phyloP scores from a whole-genome alignment of 1,284 basidiomycete species.

The Cryptococcus sp. region DNA sequence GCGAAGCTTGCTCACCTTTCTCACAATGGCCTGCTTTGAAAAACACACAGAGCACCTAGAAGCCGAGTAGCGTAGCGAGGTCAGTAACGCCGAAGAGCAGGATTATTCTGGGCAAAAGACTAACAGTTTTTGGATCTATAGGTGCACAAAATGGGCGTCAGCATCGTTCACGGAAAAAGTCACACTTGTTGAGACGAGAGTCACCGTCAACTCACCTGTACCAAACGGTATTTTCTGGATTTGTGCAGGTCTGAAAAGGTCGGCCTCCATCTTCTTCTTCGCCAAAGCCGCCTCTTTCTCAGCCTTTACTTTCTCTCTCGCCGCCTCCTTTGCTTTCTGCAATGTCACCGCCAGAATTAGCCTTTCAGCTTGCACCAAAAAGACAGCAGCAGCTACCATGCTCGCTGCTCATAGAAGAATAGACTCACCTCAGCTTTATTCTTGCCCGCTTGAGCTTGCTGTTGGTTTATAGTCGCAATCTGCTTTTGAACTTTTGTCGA shows the following conservation, averaged over 20 bases:
- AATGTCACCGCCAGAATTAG: not conserved
- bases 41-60: constrained; percentile 72
- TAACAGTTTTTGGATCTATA: constrained; percentile 74
- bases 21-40: constrained; percentile 87
- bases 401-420: not conserved
- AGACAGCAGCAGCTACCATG: not conserved
- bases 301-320: constrained; percentile 74
- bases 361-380: not conserved
- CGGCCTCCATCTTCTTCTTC: constrained; percentile 81
- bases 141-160: not conserved
- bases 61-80: too few species aligned
- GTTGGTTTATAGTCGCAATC: constrained; percentile 75
- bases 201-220: constrained; percentile 57
- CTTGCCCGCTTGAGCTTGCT: constrained; percentile 67
- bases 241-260: constrained; percentile 70
- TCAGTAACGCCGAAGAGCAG: too few species aligned
- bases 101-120: not conserved
- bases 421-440: constrained; percentile 63
- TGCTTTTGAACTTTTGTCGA: constrained; percentile 88
- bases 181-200: constrained; percentile 1
- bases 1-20: constrained; percentile 60
- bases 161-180: not conserved
- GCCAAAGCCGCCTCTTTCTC: constrained; percentile 76
- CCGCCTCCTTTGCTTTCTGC: constrained; percentile 71
- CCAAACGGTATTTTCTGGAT: constrained; percentile 85